Evolutionary conservation across 176 grass and related monocot species (phyloP).

Genomic region (Avena insularis): DNA sequence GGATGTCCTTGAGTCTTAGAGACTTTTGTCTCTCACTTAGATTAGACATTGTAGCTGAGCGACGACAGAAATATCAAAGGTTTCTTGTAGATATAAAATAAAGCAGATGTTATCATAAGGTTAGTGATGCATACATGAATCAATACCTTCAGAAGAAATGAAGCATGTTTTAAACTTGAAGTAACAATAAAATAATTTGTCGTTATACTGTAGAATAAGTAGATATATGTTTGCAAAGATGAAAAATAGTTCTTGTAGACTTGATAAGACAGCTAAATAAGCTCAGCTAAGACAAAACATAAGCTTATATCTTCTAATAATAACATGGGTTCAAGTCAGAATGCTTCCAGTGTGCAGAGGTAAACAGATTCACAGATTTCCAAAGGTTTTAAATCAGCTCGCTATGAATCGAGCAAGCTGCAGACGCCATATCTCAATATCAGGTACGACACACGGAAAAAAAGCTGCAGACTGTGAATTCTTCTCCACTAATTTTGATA

Average conservation of each 20-base stretch:
- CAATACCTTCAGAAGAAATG: constrained; percentile 19
- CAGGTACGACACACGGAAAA: background rate
- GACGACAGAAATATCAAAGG: background rate
- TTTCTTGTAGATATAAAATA: constrained; percentile 37
- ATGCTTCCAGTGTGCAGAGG: background rate
- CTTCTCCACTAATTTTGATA: too few species aligned
- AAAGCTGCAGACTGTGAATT: background rate
- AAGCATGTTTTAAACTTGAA: background rate
- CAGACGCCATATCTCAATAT: background rate
- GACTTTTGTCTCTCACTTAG: too few species aligned
- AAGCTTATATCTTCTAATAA: too few species aligned
- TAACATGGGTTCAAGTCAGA: background rate
- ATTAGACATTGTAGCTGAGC: too few species aligned
- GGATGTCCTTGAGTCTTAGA: too few species aligned
- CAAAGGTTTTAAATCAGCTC: too few species aligned
- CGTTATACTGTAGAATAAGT: background rate
- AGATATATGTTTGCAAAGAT: background rate
- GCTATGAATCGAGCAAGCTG: background rate
- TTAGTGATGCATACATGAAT: constrained; percentile 7
- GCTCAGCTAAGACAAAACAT: background rate
- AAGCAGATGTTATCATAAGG: constrained; percentile 15
- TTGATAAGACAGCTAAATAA: background rate
- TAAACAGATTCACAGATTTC: background rate
- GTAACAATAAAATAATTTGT: background rate
- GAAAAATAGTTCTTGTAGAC: background rate